Evolutionary conservation across 2,329 filamentous ascomycete genomes (phyloP).

Genomic region (Epichloe scottii): DNA sequence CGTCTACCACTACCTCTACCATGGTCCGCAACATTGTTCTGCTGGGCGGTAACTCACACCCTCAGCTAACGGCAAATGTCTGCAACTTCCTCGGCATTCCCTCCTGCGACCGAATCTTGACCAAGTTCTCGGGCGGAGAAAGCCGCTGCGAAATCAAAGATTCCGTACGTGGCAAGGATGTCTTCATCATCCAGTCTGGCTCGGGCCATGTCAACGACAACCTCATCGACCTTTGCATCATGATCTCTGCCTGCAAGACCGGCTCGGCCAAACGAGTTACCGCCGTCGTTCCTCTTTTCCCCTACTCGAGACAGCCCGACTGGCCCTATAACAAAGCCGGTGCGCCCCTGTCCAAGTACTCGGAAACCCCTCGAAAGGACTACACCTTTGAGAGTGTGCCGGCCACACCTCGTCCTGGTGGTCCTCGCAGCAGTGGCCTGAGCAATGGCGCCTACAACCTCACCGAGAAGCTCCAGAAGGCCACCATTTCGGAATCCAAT

Average conservation of each 20-base stretch:
- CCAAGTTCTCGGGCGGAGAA: slow-evolving; percentile 91
- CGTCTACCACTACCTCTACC: slow-evolving; percentile 10
- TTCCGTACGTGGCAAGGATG: slow-evolving; percentile 94
- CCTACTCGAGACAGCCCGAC: slow-evolving; percentile 92
- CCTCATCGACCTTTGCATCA: slow-evolving; percentile 92
- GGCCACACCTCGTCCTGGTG: slow-evolving; percentile 65
- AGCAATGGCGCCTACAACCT: slow-evolving; percentile 54
- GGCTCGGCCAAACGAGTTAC: slow-evolving; percentile 88
- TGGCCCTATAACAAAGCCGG: slow-evolving; percentile 94
- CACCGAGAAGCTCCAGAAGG: slow-evolving; percentile 60
- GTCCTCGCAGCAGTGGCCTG: slow-evolving; percentile 52
- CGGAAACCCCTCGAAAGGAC: slow-evolving; percentile 40
- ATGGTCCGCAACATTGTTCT: slow-evolving; percentile 97
- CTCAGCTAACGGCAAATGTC: slow-evolving; percentile 72
- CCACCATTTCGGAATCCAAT: slow-evolving; percentile 36
- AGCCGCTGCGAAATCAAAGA: slow-evolving; percentile 92
- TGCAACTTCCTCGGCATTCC: slow-evolving; percentile 81
- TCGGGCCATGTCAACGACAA: slow-evolving; percentile 91
- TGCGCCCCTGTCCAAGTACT: slow-evolving; percentile 67
- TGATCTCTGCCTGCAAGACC: slow-evolving; percentile 94
- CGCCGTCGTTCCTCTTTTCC: slow-evolving; percentile 87
- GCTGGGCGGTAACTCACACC: slow-evolving; percentile 87
- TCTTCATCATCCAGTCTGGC: slow-evolving; percentile 94
- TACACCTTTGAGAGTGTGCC: slow-evolving; percentile 91
- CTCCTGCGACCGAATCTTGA: slow-evolving; percentile 69